Evolutionary conservation across 2,329 filamentous ascomycete genomes (phyloP).

Genomic region (Epichloe brachyelytri): DNA sequence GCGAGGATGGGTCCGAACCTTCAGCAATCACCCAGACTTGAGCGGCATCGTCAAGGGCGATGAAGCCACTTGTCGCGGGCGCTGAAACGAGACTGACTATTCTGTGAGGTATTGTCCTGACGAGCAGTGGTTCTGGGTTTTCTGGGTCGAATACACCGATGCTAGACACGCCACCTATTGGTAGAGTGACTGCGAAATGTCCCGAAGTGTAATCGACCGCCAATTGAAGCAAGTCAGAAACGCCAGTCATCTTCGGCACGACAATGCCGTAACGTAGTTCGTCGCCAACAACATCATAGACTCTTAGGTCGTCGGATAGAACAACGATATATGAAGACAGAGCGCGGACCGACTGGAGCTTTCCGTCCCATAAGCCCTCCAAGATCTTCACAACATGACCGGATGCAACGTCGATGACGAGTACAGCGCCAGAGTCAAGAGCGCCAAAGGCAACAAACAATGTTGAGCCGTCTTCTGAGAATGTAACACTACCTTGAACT

Average conservation of each 20-base stretch:
- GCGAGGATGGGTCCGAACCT: slow-evolving; percentile 40
- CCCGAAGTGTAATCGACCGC: slow-evolving; percentile 54
- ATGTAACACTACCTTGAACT: slow-evolving; percentile 54
- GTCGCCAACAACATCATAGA: slow-evolving; percentile 78
- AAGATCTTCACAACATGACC: slow-evolving; percentile 55
- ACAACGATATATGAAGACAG: slow-evolving; percentile 63
- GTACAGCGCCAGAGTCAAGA: slow-evolving; percentile 46
- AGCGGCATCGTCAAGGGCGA: slow-evolving; percentile 63
- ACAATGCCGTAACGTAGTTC: slow-evolving; percentile 54
- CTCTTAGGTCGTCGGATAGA: slow-evolving; percentile 57
- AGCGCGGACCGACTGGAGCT: slow-evolving; percentile 55
- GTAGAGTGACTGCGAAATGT: slow-evolving; percentile 53
- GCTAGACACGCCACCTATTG: slow-evolving; percentile 32
- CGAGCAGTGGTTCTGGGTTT: slow-evolving; percentile 43
- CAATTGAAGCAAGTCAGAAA: slow-evolving; percentile 45
- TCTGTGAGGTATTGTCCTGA: slow-evolving; percentile 41
- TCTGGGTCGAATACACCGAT: slow-evolving; percentile 56
- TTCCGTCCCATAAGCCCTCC: slow-evolving; percentile 52
- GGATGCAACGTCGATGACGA: slow-evolving; percentile 62
- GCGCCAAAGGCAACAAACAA: slow-evolving; percentile 55
- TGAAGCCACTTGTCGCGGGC: slow-evolving; percentile 54
- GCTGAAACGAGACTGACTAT: slow-evolving; percentile 57
- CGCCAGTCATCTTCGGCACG: slow-evolving; percentile 31
- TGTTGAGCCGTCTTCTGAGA: slow-evolving; percentile 74
- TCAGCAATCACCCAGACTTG: slow-evolving; percentile 54